These are phyloP conservation scores for Penicillium psychrofluorescens DNA, from an alignment of 495 filamentous ascomycete genomes.

Conservation along the genomic window DNA sequence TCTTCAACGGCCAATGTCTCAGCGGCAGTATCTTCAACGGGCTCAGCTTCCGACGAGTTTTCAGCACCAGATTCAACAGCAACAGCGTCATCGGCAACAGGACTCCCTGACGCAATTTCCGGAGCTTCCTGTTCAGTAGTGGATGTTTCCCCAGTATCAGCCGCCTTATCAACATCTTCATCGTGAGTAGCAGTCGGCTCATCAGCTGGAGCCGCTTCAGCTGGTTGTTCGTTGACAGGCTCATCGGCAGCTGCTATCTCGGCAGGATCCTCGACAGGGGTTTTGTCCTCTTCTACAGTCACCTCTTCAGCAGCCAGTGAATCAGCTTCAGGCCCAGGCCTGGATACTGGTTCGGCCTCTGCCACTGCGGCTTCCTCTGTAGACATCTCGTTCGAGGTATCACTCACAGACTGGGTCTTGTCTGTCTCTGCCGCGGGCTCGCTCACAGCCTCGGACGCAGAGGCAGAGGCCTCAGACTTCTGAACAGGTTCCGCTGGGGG, in stretches of 20 bases:
- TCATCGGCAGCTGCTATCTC: slow-evolving; percentile 1
- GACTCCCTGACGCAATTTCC: slow-evolving; percentile 8
- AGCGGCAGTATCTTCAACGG: slow-evolving; percentile 2
- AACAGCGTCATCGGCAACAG: slow-evolving; percentile 5
- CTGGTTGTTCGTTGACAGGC: not conserved
- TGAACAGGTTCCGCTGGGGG: not conserved
- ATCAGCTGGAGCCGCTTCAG: slow-evolving; percentile 1
- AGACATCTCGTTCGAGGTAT: not conserved
- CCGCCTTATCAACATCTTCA: too few relatives aligned
- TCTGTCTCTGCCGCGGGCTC: not conserved
- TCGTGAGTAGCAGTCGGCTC: not conserved
- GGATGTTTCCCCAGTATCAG: too few relatives aligned
- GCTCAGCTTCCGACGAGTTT: not conserved
- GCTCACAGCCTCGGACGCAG: not conserved
- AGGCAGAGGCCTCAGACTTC: not conserved
- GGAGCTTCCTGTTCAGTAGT: too few relatives aligned
- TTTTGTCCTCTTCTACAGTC: slow-evolving; percentile 1
- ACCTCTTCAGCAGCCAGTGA: slow-evolving; percentile 1
- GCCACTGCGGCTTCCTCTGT: slow-evolving; percentile 6
- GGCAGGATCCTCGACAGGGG: slow-evolving; percentile 2
- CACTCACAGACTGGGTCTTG: not conserved
- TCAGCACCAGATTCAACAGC: not conserved
- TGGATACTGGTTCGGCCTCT: not conserved
- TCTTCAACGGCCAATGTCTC: slow-evolving; percentile 1
- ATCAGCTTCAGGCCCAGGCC: not conserved